Evolutionary conservation across 2,329 filamentous ascomycete genomes (phyloP), one percentile per base, ranked within the genome.

Genomic region (Penicillium sp.): DNA sequence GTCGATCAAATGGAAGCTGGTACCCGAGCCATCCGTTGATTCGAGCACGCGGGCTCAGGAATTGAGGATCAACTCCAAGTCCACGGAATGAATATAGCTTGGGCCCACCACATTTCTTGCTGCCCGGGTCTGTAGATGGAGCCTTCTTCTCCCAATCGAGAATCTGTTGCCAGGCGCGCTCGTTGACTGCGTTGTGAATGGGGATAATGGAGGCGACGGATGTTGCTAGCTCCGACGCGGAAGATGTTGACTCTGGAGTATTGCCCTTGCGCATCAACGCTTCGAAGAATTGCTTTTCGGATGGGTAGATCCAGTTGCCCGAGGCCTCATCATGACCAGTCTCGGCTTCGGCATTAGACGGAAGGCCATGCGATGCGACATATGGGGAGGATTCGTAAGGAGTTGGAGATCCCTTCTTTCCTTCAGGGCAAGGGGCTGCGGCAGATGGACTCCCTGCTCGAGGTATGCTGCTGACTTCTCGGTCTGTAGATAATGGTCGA

Each of bases 121-220:
- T 84, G 79, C 66, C 89, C 79, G 39, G 80, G 75, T 58, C 85
- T 75, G 78, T 79, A 66, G 67, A 70, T 4, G 75, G 76, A 60
- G 85, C 90, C 0, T 88, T 89, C 44, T 80, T 82, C 78, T 99
- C 95, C 95, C 95, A 99, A 46, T 85, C 81, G 67, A 90, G 86
- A 65, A 99, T 98, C 79, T 98, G 90, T 62, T 86, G 83, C 95
- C 95, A 99, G 0, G 95, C 95, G 43, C 91, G 84, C 83, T 99
- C 95, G 77, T 99, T 99, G 62, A 99, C 95, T 46, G 95, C 95
- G 74, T 99, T 99, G 79, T 99, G 95, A 69, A 98, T 98, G 2
- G 92, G 95, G 55, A 98, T 93, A 36, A 98, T 93, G 36, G 90
- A 90, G 70, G 86, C 88, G 89, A 97, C 97, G 77, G 96, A 92